Conservation (phyloP, 2,329 filamentous ascomycete genomes). For the Fusarium stilboides region DNA sequence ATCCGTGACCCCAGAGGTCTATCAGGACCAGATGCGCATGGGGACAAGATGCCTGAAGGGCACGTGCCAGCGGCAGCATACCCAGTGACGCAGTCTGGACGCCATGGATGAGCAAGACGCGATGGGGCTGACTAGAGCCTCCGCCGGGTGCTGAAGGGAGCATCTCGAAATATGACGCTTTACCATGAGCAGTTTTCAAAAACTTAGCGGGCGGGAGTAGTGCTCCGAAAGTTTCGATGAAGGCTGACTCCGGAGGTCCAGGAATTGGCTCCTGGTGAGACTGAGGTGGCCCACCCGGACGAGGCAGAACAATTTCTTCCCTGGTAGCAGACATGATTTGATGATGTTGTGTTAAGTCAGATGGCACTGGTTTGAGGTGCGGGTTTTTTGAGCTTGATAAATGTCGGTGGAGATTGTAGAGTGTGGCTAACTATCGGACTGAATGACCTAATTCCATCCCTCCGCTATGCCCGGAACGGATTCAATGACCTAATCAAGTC, state of each 20-base stretch:
- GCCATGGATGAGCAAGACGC: constrained; percentile 65
- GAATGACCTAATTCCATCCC: no score
- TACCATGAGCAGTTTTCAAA: constrained; percentile 53
- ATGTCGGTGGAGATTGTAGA: not conserved
- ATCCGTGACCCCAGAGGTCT: constrained; percentile 69
- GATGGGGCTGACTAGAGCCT: constrained; percentile 14
- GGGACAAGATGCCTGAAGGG: constrained; percentile 55
- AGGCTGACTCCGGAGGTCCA: constrained; percentile 56
- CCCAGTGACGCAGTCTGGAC: constrained; percentile 67
- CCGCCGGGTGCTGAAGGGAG: constrained; percentile 21
- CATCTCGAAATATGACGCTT: constrained; percentile 59
- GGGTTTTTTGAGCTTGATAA: not conserved
- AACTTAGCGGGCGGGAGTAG: constrained; percentile 58
- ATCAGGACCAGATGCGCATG: constrained; percentile 59
- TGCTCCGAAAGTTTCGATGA: constrained; percentile 56
- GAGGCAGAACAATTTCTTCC: constrained; percentile 15
- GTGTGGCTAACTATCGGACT: no score
- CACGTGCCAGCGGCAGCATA: constrained; percentile 59
- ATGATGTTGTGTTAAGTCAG: not conserved
- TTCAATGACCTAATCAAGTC: no score
- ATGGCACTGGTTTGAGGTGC: not conserved
- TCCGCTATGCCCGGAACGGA: no score
- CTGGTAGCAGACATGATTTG: not conserved
- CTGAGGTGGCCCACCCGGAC: not conserved
- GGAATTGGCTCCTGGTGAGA: constrained; percentile 43